Evolutionary conservation across 257 asterid genomes (phyloP).

Genomic region (Scutellaria galericulata): DNA sequence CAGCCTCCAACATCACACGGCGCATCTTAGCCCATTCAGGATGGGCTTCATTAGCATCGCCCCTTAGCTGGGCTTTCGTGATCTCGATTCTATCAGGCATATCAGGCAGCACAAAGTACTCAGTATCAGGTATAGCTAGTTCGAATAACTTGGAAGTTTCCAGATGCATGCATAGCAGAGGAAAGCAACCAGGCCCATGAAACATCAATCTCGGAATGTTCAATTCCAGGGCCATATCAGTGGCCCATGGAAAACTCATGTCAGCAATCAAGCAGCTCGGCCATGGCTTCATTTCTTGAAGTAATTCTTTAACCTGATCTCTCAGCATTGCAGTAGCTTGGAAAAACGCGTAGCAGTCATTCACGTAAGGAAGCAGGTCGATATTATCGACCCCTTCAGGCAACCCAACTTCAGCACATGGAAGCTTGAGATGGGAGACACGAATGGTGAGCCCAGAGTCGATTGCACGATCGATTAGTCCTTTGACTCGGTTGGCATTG

Average conservation of each 20-base stretch:
- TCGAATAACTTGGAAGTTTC: constrained; percentile 28
- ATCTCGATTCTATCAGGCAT: constrained; percentile 53
- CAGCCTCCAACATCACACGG: constrained; percentile 5
- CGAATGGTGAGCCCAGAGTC: constrained; percentile 41
- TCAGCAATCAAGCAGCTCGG: constrained; percentile 51
- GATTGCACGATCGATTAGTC: constrained; percentile 42
- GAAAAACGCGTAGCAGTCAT: constrained; percentile 26
- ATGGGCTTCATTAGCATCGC: neutral
- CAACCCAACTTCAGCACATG: constrained; percentile 40
- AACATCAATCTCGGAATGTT: constrained; percentile 47
- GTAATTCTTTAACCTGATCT: constrained; percentile 33
- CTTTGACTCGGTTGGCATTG: constrained; percentile 38
- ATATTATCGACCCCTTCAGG: constrained; percentile 50
- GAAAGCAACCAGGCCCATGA: constrained; percentile 60
- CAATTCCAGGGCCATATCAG: constrained; percentile 33
- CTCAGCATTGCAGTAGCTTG: constrained; percentile 32
- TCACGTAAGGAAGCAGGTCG: constrained; percentile 36
- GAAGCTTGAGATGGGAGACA: constrained; percentile 40
- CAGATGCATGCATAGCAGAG: constrained; percentile 41
- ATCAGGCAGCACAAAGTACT: constrained; percentile 55
- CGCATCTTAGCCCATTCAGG: constrained; percentile 27
- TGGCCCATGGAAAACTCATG: constrained; percentile 47
- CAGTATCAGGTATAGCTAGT: constrained; percentile 33
- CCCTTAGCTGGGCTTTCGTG: constrained; percentile 52
- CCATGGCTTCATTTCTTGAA: constrained; percentile 24